phyloP scores from a whole-genome alignment of 768 basidiomycete species.

The Pulveroboletus sp. region DNA sequence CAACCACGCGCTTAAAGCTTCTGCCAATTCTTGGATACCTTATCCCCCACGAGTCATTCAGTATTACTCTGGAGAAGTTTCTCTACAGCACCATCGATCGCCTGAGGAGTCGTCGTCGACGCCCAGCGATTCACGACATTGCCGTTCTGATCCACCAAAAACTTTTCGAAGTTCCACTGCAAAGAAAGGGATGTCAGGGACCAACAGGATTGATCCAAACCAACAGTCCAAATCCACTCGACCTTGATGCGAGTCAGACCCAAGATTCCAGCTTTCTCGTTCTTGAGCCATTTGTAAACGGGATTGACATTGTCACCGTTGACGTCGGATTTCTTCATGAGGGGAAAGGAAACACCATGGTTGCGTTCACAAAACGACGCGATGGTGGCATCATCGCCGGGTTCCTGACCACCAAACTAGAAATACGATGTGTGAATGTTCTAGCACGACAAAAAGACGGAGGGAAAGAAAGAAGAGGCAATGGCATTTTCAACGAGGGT shows the following conservation, averaged over 20 bases:
- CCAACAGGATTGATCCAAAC: too few relatives aligned
- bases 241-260: conserved; percentile 76
- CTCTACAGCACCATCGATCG: conserved; percentile 58
- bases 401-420: conserved; percentile 84
- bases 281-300: conserved; percentile 83
- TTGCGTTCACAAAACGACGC: conserved; percentile 71
- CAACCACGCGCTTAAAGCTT: conserved; percentile 12
- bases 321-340: conserved; percentile 92
- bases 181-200: background rate
- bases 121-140: conserved; percentile 73
- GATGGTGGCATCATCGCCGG: conserved; percentile 73
- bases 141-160: conserved; percentile 75
- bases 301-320: conserved; percentile 83
- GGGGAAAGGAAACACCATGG: conserved; percentile 85
- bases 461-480: too few relatives aligned
- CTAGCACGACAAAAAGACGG: background rate
- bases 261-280: conserved; percentile 66
- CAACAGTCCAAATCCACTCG: conserved; percentile 8
- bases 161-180: conserved; percentile 92
- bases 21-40: background rate
- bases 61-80: conserved; percentile 42
- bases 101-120: conserved; percentile 64
- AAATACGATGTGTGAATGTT: background rate
- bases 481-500: too few relatives aligned
- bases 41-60: conserved; percentile 16